Percentiles rank a stretch among this genome's conserved stretches.
Evolutionary conservation across 495 filamentous ascomycete species (phyloP).

Genomic region (Aeminium ludgeri): DNA sequence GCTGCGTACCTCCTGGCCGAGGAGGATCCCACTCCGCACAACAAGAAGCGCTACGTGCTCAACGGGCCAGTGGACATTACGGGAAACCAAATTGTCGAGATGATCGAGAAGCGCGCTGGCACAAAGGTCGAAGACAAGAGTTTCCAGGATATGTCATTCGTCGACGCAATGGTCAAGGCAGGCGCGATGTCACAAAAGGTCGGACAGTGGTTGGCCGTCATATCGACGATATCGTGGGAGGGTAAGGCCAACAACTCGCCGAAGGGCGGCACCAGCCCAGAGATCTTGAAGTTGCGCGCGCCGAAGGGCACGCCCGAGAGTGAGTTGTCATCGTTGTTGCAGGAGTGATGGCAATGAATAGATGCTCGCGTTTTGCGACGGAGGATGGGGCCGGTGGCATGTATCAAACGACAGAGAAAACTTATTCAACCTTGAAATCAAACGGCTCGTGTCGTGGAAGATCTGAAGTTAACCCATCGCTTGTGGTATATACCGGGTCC

Average conservation of each 20-base stretch:
- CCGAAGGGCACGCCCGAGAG: too few relatives aligned
- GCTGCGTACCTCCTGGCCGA: conserved; percentile 27
- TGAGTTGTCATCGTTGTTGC: too few relatives aligned
- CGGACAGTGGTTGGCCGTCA: not conserved
- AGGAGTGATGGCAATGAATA: too few relatives aligned
- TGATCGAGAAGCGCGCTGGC: conserved; percentile 30
- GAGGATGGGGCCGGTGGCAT: too few relatives aligned
- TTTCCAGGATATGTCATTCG: conserved; percentile 25
- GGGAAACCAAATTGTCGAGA: conserved; percentile 24
- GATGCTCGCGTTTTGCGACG: too few relatives aligned
- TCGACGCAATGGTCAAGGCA: conserved; percentile 11
- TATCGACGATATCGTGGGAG: not conserved
- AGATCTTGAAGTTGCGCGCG: too few relatives aligned
- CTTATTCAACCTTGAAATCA: too few relatives aligned
- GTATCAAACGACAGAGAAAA: too few relatives aligned
- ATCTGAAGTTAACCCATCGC: too few relatives aligned
- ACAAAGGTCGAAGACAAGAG: conserved; percentile 22
- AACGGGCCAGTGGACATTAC: conserved; percentile 31
- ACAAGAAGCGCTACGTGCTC: conserved; percentile 28
- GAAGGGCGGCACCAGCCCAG: too few relatives aligned
- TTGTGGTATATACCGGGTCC: too few relatives aligned
- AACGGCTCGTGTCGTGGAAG: too few relatives aligned
- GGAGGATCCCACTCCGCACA: conserved; percentile 23
- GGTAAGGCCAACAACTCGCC: not conserved
- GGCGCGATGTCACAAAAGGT: not conserved